Conservation (phyloP, 2,329 filamentous ascomycete genomes). For the Magnaporthiopsis poae region DNA sequence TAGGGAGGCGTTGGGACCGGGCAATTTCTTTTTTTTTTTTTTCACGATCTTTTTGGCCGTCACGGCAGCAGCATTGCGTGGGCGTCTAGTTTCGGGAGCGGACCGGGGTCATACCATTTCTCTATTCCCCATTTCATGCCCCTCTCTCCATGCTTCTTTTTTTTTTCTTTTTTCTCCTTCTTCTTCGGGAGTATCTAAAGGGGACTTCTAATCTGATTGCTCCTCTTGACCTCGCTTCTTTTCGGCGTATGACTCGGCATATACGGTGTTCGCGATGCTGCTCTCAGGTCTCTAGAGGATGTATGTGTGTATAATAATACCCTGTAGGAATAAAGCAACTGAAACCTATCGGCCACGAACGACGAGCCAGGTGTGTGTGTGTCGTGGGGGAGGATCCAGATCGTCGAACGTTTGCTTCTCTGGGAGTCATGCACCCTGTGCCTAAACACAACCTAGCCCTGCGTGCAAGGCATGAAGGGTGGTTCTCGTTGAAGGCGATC, state of each 20-base stretch:
- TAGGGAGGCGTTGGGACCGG: background rate
- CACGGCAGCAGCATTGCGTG: background rate
- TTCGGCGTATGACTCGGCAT: background rate
- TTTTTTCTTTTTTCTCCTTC: background rate
- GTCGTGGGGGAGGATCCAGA: too few relatives aligned
- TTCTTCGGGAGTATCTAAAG: background rate
- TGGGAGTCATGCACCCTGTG: background rate
- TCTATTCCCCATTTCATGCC: background rate
- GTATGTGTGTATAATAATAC: too few relatives aligned
- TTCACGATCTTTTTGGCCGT: background rate
- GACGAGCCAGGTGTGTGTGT: background rate
- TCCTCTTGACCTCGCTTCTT: background rate
- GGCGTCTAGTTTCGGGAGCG: background rate
- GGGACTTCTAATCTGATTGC: background rate
- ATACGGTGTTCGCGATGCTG: background rate
- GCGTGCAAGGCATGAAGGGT: too few relatives aligned
- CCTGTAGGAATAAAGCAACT: too few relatives aligned
- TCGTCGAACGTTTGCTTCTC: background rate
- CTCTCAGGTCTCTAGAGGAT: background rate
- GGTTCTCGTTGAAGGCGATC: too few relatives aligned
- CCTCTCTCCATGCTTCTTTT: background rate
- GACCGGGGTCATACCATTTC: background rate
- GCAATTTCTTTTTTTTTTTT: background rate
- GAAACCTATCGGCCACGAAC: background rate
- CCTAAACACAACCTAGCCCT: too few relatives aligned